phyloP scores from a whole-genome alignment of 768 basidiomycete species.

The Naganishia kalamii region DNA sequence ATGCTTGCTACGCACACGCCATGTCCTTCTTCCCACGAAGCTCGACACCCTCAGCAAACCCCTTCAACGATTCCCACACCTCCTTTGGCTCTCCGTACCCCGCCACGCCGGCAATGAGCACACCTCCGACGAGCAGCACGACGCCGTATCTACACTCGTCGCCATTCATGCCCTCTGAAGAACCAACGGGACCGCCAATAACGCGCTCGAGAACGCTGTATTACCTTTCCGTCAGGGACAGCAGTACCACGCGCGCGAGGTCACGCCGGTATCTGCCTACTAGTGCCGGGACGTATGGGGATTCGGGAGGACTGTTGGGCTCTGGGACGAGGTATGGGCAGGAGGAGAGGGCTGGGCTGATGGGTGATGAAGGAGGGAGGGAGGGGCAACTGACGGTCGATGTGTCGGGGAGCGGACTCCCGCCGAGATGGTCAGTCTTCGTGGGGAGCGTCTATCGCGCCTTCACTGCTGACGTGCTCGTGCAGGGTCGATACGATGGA shows the following conservation, averaged over 20 bases:
- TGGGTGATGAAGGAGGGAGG: constrained; percentile 29
- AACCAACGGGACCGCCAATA: neutral
- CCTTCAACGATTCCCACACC: neutral
- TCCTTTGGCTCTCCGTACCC: neutral
- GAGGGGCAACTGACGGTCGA: constrained; percentile 48
- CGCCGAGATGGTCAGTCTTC: constrained; percentile 71
- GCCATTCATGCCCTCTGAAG: neutral
- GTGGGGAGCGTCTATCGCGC: neutral
- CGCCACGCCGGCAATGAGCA: neutral
- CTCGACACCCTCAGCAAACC: neutral
- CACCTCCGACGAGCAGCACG: neutral
- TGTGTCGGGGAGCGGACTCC: constrained; percentile 56
- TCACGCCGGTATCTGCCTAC: constrained; percentile 21
- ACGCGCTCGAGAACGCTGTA: constrained; percentile 22
- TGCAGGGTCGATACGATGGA: constrained; percentile 85
- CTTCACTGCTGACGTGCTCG: constrained; percentile 22
- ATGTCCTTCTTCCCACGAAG: constrained; percentile 15
- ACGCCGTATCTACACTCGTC: neutral
- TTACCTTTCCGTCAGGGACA: constrained; percentile 24
- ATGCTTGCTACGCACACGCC: too few species aligned
- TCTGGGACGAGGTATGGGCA: constrained; percentile 27
- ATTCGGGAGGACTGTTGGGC: neutral
- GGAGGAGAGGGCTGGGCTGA: constrained; percentile 64
- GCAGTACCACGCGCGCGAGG: constrained; percentile 22
- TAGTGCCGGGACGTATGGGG: neutral